phyloP scores from a whole-genome alignment of 495 filamentous ascomycete genomes.

The Zalerion maritima region DNA sequence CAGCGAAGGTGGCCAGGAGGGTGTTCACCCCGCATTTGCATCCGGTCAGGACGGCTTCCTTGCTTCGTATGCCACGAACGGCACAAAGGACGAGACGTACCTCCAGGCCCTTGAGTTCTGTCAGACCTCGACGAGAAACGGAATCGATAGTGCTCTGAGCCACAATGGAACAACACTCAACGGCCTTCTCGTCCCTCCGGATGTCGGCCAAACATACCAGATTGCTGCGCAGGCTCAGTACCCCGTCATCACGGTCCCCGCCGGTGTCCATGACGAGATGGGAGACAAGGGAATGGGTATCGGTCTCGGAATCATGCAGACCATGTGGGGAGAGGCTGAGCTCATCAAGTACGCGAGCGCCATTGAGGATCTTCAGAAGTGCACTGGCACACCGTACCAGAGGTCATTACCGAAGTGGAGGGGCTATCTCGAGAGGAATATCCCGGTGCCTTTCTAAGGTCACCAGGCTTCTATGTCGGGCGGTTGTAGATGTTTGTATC shows the following conservation, averaged over 20 bases:
- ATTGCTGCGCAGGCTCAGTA: slow-evolving; percentile 46
- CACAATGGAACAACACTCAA: slow-evolving; percentile 34
- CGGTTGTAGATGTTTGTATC: neutral
- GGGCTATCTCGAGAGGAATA: slow-evolving; percentile 8
- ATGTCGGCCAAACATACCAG: slow-evolving; percentile 46
- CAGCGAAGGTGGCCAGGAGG: slow-evolving; percentile 53
- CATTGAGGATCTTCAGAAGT: slow-evolving; percentile 44
- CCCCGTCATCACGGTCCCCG: slow-evolving; percentile 55
- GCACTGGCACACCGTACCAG: slow-evolving; percentile 7
- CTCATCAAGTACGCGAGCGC: slow-evolving; percentile 52
- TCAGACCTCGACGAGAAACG: slow-evolving; percentile 41
- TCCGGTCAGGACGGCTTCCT: slow-evolving; percentile 58
- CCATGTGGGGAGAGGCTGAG: slow-evolving; percentile 46
- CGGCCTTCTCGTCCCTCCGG: slow-evolving; percentile 50
- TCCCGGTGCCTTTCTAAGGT: slow-evolving; percentile 2
- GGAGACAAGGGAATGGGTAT: slow-evolving; percentile 52
- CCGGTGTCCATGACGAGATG: slow-evolving; percentile 32
- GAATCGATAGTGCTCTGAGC: slow-evolving; percentile 51
- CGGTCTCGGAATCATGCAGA: slow-evolving; percentile 50
- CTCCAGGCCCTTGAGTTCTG: slow-evolving; percentile 47
- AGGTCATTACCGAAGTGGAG: slow-evolving; percentile 8
- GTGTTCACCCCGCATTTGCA: slow-evolving; percentile 48
- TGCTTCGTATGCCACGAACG: slow-evolving; percentile 42
- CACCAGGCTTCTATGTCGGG: neutral
- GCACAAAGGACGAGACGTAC: slow-evolving; percentile 51